These are phyloP conservation scores for Gossypium herbaceum DNA, from an alignment of 345 rosid species.

Conservation along the genomic window DNA sequence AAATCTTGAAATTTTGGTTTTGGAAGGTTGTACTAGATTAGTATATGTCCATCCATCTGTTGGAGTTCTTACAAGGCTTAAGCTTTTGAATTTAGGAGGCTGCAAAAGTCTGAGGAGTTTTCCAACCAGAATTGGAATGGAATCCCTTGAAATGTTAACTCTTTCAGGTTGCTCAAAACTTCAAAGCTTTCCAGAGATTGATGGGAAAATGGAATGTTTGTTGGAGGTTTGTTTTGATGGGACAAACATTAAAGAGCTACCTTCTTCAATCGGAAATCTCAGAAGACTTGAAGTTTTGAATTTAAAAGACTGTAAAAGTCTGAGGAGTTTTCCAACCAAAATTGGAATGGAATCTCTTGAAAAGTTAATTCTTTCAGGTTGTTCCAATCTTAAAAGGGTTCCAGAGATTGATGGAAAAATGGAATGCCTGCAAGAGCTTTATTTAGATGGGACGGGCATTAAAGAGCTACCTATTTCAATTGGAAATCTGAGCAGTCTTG, in stretches of 20 bases:
- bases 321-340: no score
- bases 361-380: not conserved
- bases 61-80: not conserved
- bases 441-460: no score
- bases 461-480: not conserved
- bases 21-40: no score
- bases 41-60: not conserved
- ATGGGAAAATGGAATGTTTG: constrained; percentile 16
- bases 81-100: no score
- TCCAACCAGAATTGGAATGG: no score
- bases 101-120: no score
- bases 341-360: no score
- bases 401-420: constrained; percentile 14
- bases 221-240: not conserved
- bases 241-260: no score
- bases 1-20: constrained; percentile 8
- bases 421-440: not conserved
- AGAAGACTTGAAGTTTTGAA: not conserved
- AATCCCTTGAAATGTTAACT: no score
- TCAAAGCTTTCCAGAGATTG: not conserved
- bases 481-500: constrained; percentile 15
- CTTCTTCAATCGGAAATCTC: not conserved
- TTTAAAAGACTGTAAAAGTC: no score
- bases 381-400: not conserved
- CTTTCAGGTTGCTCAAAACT: not conserved